A percentile compares a stretch with the other conserved stretches of the same genome.
These are phyloP conservation scores for Dichotomocladium elegans DNA, from an alignment of 371 early-diverging fungal genomes.

Conservation along the genomic window DNA sequence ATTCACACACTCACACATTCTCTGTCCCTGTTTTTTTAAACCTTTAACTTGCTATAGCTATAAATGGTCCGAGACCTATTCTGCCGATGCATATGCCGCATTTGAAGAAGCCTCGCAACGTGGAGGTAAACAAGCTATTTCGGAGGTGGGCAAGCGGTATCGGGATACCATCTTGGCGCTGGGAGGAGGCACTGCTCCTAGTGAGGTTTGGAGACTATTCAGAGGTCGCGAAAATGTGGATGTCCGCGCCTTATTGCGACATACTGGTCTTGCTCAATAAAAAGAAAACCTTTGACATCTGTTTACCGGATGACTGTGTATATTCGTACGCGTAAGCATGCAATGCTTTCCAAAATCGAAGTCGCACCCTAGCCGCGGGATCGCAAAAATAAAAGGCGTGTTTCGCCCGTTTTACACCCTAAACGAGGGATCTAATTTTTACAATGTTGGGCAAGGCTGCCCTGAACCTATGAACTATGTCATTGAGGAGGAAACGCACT, in stretches of 20 bases:
- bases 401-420: no score
- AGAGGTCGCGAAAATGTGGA: slow-evolving; percentile 55
- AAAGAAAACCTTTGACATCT: no score
- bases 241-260: slow-evolving; percentile 54
- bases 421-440: no score
- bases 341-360: no score
- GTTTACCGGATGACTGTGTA: no score
- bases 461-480: no score
- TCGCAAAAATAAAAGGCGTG: no score
- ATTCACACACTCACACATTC: neutral
- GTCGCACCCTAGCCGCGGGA: no score
- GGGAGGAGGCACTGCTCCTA: slow-evolving; percentile 62
- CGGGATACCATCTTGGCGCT: slow-evolving; percentile 62
- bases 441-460: no score
- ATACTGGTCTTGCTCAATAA: slow-evolving; percentile 36
- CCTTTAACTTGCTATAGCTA: slow-evolving; percentile 36
- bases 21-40: neutral
- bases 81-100: slow-evolving; percentile 67
- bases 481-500: no score
- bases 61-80: slow-evolving; percentile 68
- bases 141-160: slow-evolving; percentile 50
- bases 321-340: no score
- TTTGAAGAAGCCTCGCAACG: slow-evolving; percentile 49
- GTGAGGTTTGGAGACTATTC: slow-evolving; percentile 57
- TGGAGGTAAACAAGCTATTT: slow-evolving; percentile 24